These are phyloP conservation scores for Cucumis cinereus DNA, from an alignment of 306 rosid species.

Conservation along the genomic window DNA sequence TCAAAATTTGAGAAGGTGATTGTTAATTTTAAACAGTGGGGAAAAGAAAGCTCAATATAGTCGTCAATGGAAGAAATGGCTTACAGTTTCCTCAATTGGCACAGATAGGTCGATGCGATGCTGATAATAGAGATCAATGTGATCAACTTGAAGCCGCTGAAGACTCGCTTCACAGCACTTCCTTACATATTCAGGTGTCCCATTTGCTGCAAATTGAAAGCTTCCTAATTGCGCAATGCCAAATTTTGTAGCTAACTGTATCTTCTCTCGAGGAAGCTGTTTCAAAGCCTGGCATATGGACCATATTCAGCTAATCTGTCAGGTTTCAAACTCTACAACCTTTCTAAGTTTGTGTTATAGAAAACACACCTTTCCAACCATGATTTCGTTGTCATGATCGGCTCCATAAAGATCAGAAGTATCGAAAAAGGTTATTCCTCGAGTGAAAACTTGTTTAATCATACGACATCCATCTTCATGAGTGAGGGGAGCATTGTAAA, in stretches of 20 bases:
- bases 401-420: conserved; percentile 54
- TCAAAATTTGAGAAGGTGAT: neutral
- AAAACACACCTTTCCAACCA: conserved; percentile 52
- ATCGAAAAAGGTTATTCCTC: conserved; percentile 64
- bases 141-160: conserved; percentile 50
- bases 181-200: conserved; percentile 68
- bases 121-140: conserved; percentile 72
- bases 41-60: neutral
- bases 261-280: conserved; percentile 49
- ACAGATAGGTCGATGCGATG: conserved; percentile 59
- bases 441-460: conserved; percentile 45
- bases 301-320: neutral
- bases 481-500: conserved; percentile 45
- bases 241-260: conserved; percentile 64
- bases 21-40: neutral
- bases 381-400: conserved; percentile 45
- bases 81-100: conserved; percentile 78
- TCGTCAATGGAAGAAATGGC: neutral
- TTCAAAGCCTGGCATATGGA: conserved; percentile 38
- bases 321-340: neutral
- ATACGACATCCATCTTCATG: conserved; percentile 54
- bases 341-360: neutral
- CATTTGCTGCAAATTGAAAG: conserved; percentile 22
- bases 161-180: conserved; percentile 63
- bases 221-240: conserved; percentile 24